Evolutionary conservation across 1,139 yeast genomes (phyloP).

Genomic region (Taphrina deformans): DNA sequence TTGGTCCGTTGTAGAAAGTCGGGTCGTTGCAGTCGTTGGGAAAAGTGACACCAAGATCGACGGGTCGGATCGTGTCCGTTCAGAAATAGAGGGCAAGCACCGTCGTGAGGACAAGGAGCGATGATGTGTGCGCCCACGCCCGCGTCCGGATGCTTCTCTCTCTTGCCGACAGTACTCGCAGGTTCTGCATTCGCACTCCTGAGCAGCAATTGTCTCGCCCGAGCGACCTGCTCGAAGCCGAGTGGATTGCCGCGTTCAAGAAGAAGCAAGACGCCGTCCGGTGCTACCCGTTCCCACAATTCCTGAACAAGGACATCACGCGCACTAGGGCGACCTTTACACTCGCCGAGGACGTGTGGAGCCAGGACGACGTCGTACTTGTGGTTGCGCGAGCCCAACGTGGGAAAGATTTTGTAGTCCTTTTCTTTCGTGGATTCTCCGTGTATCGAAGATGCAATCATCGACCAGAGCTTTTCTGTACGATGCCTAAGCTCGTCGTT

Average conservation of each 20-base stretch:
- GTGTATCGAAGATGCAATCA: background rate
- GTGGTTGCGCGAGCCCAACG: background rate
- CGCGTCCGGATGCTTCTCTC: background rate
- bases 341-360: conserved; percentile 17
- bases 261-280: conserved; percentile 65
- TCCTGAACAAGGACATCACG: conserved; percentile 25
- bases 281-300: conserved; percentile 37
- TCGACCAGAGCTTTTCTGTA: conserved; percentile 26
- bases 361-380: conserved; percentile 28
- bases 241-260: conserved; percentile 86
- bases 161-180: background rate
- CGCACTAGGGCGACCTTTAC: conserved; percentile 11
- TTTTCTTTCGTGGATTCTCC: background rate
- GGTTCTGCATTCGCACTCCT: conserved; percentile 54
- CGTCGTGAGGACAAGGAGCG: conserved; percentile 92
- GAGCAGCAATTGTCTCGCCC: conserved; percentile 85
- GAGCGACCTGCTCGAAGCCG: conserved; percentile 83
- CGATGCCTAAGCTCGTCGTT: conserved; percentile 19
- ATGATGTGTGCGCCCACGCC: conserved; percentile 48
- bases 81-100: conserved; percentile 75
- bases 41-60: conserved; percentile 73
- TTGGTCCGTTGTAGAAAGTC: conserved; percentile 50
- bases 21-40: conserved; percentile 74
- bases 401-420: background rate
- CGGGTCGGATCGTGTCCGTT: conserved; percentile 64